These are phyloP conservation scores for Candida dubliniensis DNA, from an alignment of 1,139 yeast species.

Conservation along the genomic window DNA sequence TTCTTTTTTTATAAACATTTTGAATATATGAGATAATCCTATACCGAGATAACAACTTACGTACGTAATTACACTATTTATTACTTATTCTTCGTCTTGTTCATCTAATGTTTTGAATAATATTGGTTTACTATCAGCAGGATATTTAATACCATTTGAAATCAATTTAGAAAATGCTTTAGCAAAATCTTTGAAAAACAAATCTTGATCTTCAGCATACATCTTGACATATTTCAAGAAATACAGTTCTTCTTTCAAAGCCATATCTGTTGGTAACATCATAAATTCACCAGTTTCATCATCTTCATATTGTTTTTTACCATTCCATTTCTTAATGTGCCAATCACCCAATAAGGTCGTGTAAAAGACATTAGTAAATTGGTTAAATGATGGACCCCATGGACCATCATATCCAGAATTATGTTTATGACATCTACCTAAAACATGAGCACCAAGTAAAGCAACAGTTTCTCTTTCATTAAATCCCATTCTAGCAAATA, in stretches of 20 bases:
- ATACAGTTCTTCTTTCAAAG: slow-evolving; percentile 63
- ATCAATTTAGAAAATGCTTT: slow-evolving; percentile 66
- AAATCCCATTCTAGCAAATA: slow-evolving; percentile 73
- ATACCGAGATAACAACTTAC: background rate
- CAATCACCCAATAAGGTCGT: slow-evolving; percentile 74
- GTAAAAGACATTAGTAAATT: slow-evolving; percentile 81
- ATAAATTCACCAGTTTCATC: slow-evolving; percentile 70
- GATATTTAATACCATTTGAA: slow-evolving; percentile 72
- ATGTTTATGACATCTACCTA: slow-evolving; percentile 72
- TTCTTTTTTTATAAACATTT: background rate
- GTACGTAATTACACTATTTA: background rate
- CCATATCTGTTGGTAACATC: slow-evolving; percentile 90
- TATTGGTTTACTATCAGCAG: slow-evolving; percentile 44
- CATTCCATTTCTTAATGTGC: slow-evolving; percentile 73
- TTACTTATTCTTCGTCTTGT: slow-evolving; percentile 33
- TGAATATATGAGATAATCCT: background rate
- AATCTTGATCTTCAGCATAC: slow-evolving; percentile 70
- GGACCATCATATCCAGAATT: slow-evolving; percentile 86
- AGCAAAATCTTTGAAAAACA: slow-evolving; percentile 72
- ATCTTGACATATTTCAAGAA: slow-evolving; percentile 66
- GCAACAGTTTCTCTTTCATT: slow-evolving; percentile 84
- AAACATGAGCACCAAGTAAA: slow-evolving; percentile 83
- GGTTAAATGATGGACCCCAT: slow-evolving; percentile 89
- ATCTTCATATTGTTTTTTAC: slow-evolving; percentile 77
- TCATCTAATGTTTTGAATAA: slow-evolving; percentile 72